Conservation (phyloP, 768 basidiomycete species). For the Scleroderma citrinum region DNA sequence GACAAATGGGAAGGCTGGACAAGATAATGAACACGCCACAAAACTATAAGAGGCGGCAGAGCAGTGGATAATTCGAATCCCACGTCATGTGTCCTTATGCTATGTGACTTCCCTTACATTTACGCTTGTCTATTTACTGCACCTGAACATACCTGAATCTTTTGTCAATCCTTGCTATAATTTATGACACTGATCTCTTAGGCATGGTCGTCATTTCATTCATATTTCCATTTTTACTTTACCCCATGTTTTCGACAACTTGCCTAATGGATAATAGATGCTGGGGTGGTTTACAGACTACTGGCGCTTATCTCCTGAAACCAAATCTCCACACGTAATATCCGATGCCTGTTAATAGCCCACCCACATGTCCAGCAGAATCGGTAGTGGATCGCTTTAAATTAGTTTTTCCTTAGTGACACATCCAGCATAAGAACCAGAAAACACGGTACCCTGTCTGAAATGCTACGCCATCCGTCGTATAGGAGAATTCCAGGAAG, state of each 20-base stretch:
- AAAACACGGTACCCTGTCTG: conserved; percentile 28
- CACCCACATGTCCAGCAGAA: conserved; percentile 65
- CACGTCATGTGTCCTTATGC: neutral
- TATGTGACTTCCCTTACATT: conserved; percentile 1
- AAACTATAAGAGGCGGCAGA: conserved; percentile 15
- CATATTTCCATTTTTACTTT: neutral
- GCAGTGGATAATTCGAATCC: conserved; percentile 5
- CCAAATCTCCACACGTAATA: conserved; percentile 38
- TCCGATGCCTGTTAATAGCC: conserved; percentile 53
- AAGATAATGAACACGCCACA: conserved; percentile 72
- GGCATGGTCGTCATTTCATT: too few species aligned
- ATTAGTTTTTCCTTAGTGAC: neutral
- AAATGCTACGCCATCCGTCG: conserved; percentile 30
- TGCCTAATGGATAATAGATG: neutral
- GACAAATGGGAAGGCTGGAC: conserved; percentile 77
- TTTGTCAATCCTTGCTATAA: too few species aligned
- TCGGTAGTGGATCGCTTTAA: conserved; percentile 47
- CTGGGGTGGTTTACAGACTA: too few species aligned
- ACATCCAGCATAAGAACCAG: neutral
- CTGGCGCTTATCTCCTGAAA: conserved; percentile 20
- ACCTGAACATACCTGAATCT: conserved; percentile 3
- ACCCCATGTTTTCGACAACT: neutral
- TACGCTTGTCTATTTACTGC: neutral
- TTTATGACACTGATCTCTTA: too few species aligned
- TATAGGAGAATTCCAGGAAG: conserved; percentile 52